phyloP scores from a whole-genome alignment of 2,329 filamentous ascomycete genomes.

The Fusarium sp. region DNA sequence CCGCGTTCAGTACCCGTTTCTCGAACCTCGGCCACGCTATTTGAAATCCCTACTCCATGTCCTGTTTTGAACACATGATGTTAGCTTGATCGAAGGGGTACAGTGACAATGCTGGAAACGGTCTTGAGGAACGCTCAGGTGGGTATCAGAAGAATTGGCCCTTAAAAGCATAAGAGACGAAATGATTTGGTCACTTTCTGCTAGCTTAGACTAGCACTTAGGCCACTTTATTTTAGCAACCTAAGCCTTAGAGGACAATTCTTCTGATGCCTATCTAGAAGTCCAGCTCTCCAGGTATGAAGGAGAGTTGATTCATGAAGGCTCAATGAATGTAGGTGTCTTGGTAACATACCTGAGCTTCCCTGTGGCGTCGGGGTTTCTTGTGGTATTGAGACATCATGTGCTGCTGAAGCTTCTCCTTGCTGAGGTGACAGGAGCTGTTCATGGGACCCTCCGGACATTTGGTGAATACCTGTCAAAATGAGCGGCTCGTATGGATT shows the following conservation, averaged over 20 bases:
- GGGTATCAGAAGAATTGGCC: not conserved
- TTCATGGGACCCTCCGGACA: not conserved
- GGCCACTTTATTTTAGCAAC: no score
- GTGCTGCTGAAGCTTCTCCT: not conserved
- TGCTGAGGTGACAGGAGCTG: not conserved
- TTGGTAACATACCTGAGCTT: not conserved
- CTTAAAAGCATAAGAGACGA: no score
- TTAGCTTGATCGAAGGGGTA: not conserved
- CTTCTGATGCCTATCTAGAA: not conserved
- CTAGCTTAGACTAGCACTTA: not conserved
- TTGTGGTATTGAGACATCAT: not conserved
- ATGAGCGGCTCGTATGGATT: not conserved
- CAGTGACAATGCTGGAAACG: not conserved
- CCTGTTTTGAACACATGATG: not conserved
- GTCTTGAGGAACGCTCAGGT: not conserved
- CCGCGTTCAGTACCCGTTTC: slow-evolving; percentile 7
- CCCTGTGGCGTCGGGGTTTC: not conserved
- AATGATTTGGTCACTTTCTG: not conserved
- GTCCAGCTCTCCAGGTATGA: not conserved
- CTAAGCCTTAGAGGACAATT: not conserved
- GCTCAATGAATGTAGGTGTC: not conserved
- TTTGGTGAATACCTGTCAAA: not conserved
- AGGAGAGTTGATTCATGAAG: not conserved
- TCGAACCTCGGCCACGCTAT: slow-evolving; percentile 3
- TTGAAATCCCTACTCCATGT: not conserved